Conservation (phyloP, 768 basidiomycete species). For the Suillus subaureus region DNA sequence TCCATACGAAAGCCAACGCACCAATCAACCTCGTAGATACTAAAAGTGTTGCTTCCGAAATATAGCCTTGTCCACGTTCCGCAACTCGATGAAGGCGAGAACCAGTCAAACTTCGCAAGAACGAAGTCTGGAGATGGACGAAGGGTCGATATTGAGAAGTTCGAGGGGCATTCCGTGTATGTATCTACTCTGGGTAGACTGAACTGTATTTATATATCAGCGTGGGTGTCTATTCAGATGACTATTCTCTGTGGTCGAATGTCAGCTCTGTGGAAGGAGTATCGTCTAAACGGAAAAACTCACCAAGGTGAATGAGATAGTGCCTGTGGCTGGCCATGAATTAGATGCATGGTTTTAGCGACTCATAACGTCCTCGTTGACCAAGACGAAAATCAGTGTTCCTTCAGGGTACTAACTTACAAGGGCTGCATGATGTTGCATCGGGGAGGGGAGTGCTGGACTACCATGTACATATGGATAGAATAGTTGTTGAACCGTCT, state of each 20-base stretch:
- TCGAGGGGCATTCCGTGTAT: constrained; percentile 98
- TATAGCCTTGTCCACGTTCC: constrained; percentile 87
- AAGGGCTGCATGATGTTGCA: neutral
- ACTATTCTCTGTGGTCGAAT: constrained; percentile 59
- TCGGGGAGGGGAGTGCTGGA: neutral
- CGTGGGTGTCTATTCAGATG: constrained; percentile 96
- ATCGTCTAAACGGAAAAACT: constrained; percentile 19
- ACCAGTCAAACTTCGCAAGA: constrained; percentile 48
- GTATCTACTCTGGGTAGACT: constrained; percentile 87
- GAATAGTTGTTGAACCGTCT: neutral
- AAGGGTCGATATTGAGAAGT: constrained; percentile 57
- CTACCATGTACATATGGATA: neutral
- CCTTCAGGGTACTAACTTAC: neutral
- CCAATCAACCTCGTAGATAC: constrained; percentile 82
- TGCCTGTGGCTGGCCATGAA: constrained; percentile 84
- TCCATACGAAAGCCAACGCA: constrained; percentile 55
- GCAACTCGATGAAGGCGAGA: constrained; percentile 93
- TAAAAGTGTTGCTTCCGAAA: constrained; percentile 71
- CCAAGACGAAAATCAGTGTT: neutral
- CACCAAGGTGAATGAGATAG: constrained; percentile 87
- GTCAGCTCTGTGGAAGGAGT: constrained; percentile 9
- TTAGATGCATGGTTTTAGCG: constrained; percentile 30
- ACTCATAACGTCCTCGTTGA: neutral
- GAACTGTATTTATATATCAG: constrained; percentile 89
- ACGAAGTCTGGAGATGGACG: constrained; percentile 13